Conservation (phyloP, 345 rosid genomes). For the Eutrema yunnanense region DNA sequence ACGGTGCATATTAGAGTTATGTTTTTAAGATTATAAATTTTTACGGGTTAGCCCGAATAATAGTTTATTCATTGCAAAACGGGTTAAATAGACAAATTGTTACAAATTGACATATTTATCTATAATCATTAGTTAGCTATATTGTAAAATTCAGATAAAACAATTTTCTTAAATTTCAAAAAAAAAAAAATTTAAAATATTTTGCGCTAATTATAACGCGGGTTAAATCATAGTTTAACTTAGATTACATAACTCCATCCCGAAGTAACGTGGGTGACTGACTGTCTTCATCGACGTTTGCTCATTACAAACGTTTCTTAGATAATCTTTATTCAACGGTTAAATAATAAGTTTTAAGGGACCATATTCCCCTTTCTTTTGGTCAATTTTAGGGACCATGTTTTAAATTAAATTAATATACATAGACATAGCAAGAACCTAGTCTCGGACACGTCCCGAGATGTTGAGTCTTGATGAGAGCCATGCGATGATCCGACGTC, state of each 20-base stretch:
- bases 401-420: neutral
- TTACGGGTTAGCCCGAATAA: too few relatives aligned
- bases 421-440: neutral
- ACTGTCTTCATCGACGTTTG: neutral
- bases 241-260: neutral
- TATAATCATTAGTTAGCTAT: too few relatives aligned
- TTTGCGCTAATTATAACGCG: too few relatives aligned
- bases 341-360: neutral
- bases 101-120: too few relatives aligned
- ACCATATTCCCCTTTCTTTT: neutral
- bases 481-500: neutral
- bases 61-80: too few relatives aligned
- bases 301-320: neutral
- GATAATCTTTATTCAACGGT: neutral
- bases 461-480: neutral
- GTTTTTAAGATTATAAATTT: too few relatives aligned
- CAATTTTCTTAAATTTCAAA: too few relatives aligned
- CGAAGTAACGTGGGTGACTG: neutral
- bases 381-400: neutral
- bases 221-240: neutral
- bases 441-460: conserved; percentile 2
- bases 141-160: too few relatives aligned
- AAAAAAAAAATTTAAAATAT: too few relatives aligned
- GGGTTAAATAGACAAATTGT: too few relatives aligned
- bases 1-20: too few relatives aligned